Conservation (phyloP, 2,329 filamentous ascomycete species). For the Hypoxylon sp. region DNA sequence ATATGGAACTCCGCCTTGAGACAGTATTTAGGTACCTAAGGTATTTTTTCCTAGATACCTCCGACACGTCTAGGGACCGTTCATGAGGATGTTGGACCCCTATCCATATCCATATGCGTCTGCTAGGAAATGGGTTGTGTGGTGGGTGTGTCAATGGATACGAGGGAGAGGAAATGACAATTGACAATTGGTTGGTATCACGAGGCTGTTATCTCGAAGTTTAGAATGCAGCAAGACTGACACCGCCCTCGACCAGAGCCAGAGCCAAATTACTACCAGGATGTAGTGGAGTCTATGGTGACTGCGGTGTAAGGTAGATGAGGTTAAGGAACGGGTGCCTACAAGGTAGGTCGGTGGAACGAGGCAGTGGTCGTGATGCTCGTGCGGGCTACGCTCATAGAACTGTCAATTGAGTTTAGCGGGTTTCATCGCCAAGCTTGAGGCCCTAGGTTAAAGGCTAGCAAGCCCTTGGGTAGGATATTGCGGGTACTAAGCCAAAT, state of each 20-base stretch:
- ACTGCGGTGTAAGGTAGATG: not conserved
- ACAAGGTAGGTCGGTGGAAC: no score
- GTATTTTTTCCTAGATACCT: not conserved
- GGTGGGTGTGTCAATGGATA: not conserved
- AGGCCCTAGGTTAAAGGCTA: conserved; percentile 6
- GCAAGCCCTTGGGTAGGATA: no score
- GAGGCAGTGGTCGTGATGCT: not conserved
- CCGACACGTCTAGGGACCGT: not conserved
- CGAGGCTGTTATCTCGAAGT: no score
- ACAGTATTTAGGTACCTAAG: conserved; percentile 16
- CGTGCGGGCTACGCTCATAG: not conserved
- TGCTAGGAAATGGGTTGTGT: not conserved
- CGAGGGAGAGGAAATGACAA: not conserved
- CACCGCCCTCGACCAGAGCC: not conserved
- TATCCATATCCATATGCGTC: not conserved
- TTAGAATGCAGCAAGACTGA: not conserved
- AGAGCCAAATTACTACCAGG: no score
- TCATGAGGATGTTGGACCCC: not conserved
- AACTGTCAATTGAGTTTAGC: conserved; percentile 18
- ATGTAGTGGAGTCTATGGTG: no score
- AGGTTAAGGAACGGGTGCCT: not conserved
- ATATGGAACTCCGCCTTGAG: conserved; percentile 23
- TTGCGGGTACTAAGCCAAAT: conserved; percentile 11
- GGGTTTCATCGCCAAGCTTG: conserved; percentile 32
- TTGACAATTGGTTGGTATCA: no score